A percentile compares a stretch with the other conserved stretches of the same genome.
phyloP scores from a whole-genome alignment of 805 yeast species.

The Starmerella floricola region DNA sequence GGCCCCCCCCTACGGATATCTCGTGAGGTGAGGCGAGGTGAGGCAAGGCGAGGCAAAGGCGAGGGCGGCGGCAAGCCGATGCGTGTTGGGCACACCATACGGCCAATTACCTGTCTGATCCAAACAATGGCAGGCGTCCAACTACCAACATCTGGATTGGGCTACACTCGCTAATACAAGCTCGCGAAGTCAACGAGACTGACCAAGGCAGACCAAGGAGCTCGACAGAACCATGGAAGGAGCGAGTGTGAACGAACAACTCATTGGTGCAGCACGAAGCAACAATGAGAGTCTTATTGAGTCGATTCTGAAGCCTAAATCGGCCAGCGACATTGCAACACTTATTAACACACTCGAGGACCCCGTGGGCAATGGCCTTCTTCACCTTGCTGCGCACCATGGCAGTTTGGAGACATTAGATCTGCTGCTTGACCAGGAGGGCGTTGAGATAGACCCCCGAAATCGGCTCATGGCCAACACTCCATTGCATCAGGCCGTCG shows the following conservation, averaged over 20 bases:
- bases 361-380: conserved; percentile 65
- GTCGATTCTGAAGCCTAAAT: conserved; percentile 37
- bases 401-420: conserved; percentile 84
- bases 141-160: too few relatives aligned
- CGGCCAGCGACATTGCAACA: conserved; percentile 29
- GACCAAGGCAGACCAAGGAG: too few relatives aligned
- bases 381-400: conserved; percentile 68
- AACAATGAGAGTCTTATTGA: conserved; percentile 68
- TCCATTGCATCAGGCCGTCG: conserved; percentile 78
- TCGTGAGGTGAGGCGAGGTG: neutral
- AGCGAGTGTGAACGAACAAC: conserved; percentile 65
- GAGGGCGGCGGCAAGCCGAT: too few relatives aligned
- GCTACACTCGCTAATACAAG: too few relatives aligned
- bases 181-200: too few relatives aligned
- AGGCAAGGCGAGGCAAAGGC: too few relatives aligned
- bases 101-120: too few relatives aligned
- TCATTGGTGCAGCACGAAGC: conserved; percentile 77
- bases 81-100: too few relatives aligned
- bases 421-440: conserved; percentile 68
- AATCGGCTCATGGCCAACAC: conserved; percentile 68
- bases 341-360: conserved; percentile 61
- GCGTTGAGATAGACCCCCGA: conserved; percentile 76
- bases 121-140: too few relatives aligned
- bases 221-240: conserved; percentile 36
- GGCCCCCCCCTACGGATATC: neutral